Evolutionary conservation across 805 yeast genomes (phyloP).

Genomic region (Cyberlindnera nakhonratchasimensis): DNA sequence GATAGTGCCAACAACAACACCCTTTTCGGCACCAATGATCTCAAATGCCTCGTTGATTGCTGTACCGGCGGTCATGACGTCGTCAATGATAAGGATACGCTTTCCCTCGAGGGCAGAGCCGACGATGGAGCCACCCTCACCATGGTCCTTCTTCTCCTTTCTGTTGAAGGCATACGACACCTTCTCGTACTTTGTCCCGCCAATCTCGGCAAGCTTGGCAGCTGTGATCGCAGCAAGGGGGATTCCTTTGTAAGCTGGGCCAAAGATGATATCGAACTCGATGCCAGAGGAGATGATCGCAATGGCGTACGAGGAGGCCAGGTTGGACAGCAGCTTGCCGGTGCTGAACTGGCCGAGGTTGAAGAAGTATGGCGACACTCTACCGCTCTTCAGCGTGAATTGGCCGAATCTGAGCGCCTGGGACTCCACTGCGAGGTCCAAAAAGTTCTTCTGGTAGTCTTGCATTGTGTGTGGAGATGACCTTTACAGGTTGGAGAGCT

Average conservation of each 20-base stretch:
- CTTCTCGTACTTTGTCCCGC: constrained; percentile 68
- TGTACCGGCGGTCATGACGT: constrained; percentile 98
- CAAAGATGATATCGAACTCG: constrained; percentile 87
- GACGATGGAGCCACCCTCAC: constrained; percentile 95
- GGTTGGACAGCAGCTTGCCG: constrained; percentile 70
- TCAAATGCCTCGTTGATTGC: constrained; percentile 93
- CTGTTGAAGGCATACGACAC: constrained; percentile 93
- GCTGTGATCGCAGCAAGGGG: constrained; percentile 92
- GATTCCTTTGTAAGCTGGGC: constrained; percentile 98
- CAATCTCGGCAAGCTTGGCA: constrained; percentile 87
- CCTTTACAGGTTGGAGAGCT: too few relatives aligned
- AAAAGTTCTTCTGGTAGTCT: constrained; percentile 61
- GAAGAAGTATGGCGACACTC: constrained; percentile 94
- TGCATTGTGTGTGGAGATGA: too few relatives aligned
- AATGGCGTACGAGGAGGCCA: constrained; percentile 86
- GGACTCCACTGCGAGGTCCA: constrained; percentile 77
- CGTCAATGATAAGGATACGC: constrained; percentile 83
- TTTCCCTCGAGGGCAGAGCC: constrained; percentile 75
- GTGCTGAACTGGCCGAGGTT: constrained; percentile 87
- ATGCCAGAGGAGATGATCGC: constrained; percentile 79
- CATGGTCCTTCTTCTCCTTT: constrained; percentile 95
- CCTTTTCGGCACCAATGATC: constrained; percentile 67
- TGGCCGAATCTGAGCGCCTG: constrained; percentile 83
- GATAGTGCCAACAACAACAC: constrained; percentile 75
- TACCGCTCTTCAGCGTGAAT: constrained; percentile 88